Percentiles rank a stretch among this genome's conserved stretches.
Conservation (phyloP, 192 early-diverging fungal species). For the Endogone sp. region DNA sequence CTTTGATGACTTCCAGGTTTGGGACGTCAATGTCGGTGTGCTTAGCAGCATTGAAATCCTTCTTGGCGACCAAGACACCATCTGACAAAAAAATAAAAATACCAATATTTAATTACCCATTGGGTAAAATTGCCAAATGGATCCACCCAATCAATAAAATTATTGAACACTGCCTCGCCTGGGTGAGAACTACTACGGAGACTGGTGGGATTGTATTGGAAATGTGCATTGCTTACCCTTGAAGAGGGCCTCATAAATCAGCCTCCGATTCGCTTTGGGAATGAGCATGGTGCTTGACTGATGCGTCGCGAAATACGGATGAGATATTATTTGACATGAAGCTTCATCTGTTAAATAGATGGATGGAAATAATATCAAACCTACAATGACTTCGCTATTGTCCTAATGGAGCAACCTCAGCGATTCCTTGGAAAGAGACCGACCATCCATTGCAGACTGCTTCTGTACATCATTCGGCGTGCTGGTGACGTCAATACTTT, state of each 20-base stretch:
- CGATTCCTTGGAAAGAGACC: no score
- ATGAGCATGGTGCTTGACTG: constrained; percentile 98
- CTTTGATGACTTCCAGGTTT: constrained; percentile 99
- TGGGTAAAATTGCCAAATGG: constrained; percentile 18
- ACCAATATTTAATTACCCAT: constrained; percentile 23
- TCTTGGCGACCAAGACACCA: constrained; percentile 98
- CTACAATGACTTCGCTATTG: no score
- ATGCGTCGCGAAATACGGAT: no score
- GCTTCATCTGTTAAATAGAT: no score
- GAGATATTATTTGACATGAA: no score
- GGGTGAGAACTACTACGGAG: constrained; percentile 3
- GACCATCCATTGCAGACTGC: no score
- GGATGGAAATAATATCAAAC: no score
- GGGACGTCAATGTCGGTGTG: constrained; percentile 96
- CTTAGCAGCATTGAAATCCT: constrained; percentile 96
- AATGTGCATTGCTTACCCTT: constrained; percentile 68
- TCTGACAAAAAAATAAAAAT: constrained; percentile 51
- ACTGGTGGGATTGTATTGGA: constrained; percentile 4
- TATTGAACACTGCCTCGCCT: not conserved
- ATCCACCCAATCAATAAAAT: not conserved
- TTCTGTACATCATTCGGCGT: no score
- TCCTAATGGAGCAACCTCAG: no score
- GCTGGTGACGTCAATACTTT: no score
- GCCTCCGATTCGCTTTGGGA: constrained; percentile 94
- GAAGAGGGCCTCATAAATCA: constrained; percentile 93